phyloP scores from a whole-genome alignment of 1,284 basidiomycete genomes.

The Malassezia arunalokei region DNA sequence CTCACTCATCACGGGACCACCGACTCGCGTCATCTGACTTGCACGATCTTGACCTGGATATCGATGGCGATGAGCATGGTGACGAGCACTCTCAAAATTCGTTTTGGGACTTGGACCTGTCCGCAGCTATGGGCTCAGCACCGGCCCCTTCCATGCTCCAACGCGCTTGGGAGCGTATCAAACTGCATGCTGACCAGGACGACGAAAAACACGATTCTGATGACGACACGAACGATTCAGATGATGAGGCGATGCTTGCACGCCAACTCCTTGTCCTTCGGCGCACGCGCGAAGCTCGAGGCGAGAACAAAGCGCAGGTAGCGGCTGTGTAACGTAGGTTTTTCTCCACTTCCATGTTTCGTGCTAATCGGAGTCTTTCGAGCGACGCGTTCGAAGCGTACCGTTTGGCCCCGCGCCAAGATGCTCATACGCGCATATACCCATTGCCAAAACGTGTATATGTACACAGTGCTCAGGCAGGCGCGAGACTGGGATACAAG shows the following conservation, averaged over 20 bases:
- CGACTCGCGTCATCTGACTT: neutral
- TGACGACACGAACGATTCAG: neutral
- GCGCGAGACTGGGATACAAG: constrained; percentile 4
- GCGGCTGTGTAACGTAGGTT: no score
- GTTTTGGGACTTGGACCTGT: constrained; percentile 7
- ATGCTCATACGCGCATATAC: neutral
- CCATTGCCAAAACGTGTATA: neutral
- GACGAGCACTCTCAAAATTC: neutral
- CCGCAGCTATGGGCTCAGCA: neutral
- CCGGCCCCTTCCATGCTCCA: neutral
- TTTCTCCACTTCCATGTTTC: neutral
- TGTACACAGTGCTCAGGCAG: neutral
- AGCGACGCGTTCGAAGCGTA: constrained; percentile 7
- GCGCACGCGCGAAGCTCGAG: neutral
- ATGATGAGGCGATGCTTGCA: neutral
- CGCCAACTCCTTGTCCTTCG: constrained; percentile 5
- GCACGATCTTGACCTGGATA: neutral
- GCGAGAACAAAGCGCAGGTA: neutral
- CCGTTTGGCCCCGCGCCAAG: neutral
- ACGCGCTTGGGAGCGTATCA: constrained; percentile 1
- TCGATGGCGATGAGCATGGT: neutral
- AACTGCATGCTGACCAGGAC: neutral
- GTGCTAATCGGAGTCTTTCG: neutral
- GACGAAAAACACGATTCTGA: neutral
- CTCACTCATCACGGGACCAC: constrained; percentile 2